Conservation (phyloP, 2,329 filamentous ascomycete genomes). For the Microcyclospora tardicrescens region DNA sequence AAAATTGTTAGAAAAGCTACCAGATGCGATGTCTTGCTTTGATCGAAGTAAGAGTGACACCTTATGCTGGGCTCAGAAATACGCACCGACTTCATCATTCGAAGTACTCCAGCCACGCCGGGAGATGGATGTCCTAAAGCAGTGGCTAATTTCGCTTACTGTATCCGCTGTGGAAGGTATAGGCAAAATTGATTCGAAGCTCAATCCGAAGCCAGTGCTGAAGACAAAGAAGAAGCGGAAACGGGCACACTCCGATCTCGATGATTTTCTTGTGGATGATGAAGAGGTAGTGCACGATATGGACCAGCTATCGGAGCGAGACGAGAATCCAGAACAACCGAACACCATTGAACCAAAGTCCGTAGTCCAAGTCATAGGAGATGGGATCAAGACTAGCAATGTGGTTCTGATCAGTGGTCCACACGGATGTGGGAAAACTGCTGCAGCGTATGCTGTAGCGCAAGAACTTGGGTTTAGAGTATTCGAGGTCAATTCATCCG, state of each 20-base stretch:
- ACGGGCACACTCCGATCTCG: slow-evolving; percentile 48
- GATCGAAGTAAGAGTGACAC: slow-evolving; percentile 66
- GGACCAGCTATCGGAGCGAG: slow-evolving; percentile 53
- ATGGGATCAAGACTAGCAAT: slow-evolving; percentile 46
- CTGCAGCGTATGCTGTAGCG: slow-evolving; percentile 79
- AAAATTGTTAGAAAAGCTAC: slow-evolving; percentile 47
- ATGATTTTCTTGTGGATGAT: slow-evolving; percentile 67
- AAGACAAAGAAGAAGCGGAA: slow-evolving; percentile 53
- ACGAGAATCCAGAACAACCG: slow-evolving; percentile 22
- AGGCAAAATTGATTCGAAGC: slow-evolving; percentile 6
- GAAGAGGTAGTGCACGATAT: slow-evolving; percentile 61
- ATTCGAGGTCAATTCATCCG: slow-evolving; percentile 84
- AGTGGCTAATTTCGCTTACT: slow-evolving; percentile 68
- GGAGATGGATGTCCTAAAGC: slow-evolving; percentile 57
- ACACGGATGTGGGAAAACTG: slow-evolving; percentile 83
- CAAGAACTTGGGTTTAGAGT: slow-evolving; percentile 87
- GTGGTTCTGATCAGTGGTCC: slow-evolving; percentile 81
- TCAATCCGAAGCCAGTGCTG: slow-evolving; percentile 12
- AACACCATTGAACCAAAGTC: slow-evolving; percentile 14
- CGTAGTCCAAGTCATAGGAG: slow-evolving; percentile 26
- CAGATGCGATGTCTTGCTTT: slow-evolving; percentile 58
- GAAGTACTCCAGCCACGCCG: slow-evolving; percentile 64
- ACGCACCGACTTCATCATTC: slow-evolving; percentile 54
- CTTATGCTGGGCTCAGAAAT: slow-evolving; percentile 68
- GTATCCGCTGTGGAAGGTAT: slow-evolving; percentile 60